Evolutionary conservation across 106 monocot species (phyloP), one percentile per base, ranked within the genome.

Genomic region (Apostasia ramifera): DNA sequence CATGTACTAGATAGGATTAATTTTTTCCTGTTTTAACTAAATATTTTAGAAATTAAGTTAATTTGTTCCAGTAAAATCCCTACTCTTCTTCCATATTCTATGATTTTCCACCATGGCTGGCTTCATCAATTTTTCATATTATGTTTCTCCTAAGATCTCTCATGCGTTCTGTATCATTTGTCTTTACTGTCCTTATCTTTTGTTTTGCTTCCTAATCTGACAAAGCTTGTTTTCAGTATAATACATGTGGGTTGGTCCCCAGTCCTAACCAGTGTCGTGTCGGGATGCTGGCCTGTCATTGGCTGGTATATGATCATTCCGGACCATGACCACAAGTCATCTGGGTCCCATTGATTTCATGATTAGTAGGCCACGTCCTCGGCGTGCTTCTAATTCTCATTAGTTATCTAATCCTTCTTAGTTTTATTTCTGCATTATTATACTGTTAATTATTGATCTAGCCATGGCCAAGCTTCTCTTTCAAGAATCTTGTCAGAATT

Each of bases 401-500:
- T 66, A 3, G 8, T 57, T 44, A 47, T 8, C 14, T 7, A 8
- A 15, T 40, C 69, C 39, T 3, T 8, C 12, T 7, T 12, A 4
- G 37, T 39, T 8, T 10, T 59, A 3, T 52, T 63, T 45, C 4
- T 47, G 4, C 5, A 41, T 38, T 0, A 53, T 38, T 61, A 50
- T 4, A 26, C 40, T 5, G 6, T 1, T 9, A 44, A 56, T 70
- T 64, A 73, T 73, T 70, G 71, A 66, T 51, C 46, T 8, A 55
- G 2, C 74, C 13, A 47, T 52, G 70, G 58, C 40, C 72, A 68
- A 61, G 76, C 63, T 76, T 76, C 71, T 44, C 67, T 81, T 44
- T 81, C 71, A 68, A 72, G 76, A 68, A 76, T 76, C 76, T 64
- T 60, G 76, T 72, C 68, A 72, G 50, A 12, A 72, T 76, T 67